Conservation (phyloP, 306 rosid genomes). For the Cucumis sativus region Cucumber_9930_V3 NC_026660.2:4700001-4700500, state of each 20-base stretch:
- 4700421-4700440: not conserved
- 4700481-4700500: conserved; percentile 32
- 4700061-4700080: conserved; percentile 77
- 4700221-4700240: not conserved
- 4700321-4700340: not conserved
- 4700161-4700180: not conserved
- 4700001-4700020: conserved; percentile 10
- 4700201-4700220: not conserved
- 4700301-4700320: not conserved
- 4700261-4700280: not conserved
- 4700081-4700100: conserved; percentile 65
- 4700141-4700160: not conserved
- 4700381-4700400: not conserved
- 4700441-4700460: not conserved
- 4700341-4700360: not conserved
- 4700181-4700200: not conserved
- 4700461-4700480: not conserved
- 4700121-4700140: not conserved
- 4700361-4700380: not conserved
- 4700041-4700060: conserved; percentile 85
- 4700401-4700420: not conserved
- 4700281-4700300: not conserved
- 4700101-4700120: conserved; percentile 40
- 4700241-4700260: not conserved
- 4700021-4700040: conserved; percentile 73